Conservation (phyloP, 2,329 filamentous ascomycete species). For the Aspergillus neoniger region DNA sequence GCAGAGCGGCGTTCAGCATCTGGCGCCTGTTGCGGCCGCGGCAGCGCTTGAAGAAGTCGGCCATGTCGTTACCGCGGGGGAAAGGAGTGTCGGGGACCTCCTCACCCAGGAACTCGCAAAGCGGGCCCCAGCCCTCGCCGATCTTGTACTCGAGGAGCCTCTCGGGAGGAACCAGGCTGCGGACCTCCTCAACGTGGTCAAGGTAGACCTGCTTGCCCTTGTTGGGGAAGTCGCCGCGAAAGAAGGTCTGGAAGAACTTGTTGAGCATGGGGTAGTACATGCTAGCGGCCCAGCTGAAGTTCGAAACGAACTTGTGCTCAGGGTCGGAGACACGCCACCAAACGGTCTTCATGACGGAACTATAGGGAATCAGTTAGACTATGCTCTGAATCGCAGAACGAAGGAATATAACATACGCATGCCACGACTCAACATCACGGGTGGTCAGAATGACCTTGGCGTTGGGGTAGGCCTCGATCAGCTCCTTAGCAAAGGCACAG, state of each 20-base stretch:
- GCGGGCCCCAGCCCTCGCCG: slow-evolving; percentile 56
- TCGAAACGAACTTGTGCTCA: slow-evolving; percentile 58
- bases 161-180: slow-evolving; percentile 50
- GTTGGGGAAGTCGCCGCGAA: slow-evolving; percentile 66
- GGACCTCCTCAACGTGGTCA: slow-evolving; percentile 57
- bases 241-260: slow-evolving; percentile 70
- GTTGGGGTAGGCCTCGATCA: slow-evolving; percentile 71
- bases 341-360: slow-evolving; percentile 66
- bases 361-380: slow-evolving; percentile 17
- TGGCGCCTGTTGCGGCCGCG: slow-evolving; percentile 56
- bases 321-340: slow-evolving; percentile 67
- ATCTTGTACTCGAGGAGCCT: slow-evolving; percentile 57
- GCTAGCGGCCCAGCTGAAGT: slow-evolving; percentile 64
- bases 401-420: slow-evolving; percentile 40
- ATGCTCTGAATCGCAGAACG: not conserved
- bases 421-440: slow-evolving; percentile 67
- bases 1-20: slow-evolving; percentile 57
- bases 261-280: slow-evolving; percentile 71
- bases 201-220: slow-evolving; percentile 65
- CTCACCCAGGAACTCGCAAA: slow-evolving; percentile 58
- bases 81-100: slow-evolving; percentile 53
- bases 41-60: slow-evolving; percentile 58
- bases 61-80: slow-evolving; percentile 56
- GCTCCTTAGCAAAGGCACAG: slow-evolving; percentile 67
- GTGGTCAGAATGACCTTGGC: slow-evolving; percentile 71